phyloP scores from a whole-genome alignment of 257 asterid genomes.

The Pogostemon cablin region DNA sequence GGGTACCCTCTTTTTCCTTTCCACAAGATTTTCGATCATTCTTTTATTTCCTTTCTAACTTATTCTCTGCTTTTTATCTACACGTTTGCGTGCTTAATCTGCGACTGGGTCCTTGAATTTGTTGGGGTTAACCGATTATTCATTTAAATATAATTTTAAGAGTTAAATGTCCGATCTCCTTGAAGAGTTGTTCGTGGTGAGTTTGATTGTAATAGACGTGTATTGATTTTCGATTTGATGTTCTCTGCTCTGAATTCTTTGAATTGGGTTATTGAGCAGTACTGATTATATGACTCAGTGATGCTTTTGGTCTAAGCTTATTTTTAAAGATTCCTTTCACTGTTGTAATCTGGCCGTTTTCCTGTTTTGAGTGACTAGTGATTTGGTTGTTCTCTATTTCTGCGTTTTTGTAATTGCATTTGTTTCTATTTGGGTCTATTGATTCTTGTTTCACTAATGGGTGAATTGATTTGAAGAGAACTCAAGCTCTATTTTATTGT shows the following conservation, averaged over 20 bases:
- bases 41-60: background rate
- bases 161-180: constrained; percentile 27
- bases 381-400: background rate
- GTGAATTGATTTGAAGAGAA: background rate
- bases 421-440: background rate
- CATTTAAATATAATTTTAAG: background rate
- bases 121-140: background rate
- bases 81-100: constrained; percentile 22
- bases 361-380: constrained; percentile 4
- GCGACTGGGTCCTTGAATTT: constrained; percentile 22
- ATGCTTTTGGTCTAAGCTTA: too few species aligned
- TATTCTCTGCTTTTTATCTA: background rate
- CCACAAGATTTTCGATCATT: too few species aligned
- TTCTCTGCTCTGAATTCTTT: too few species aligned
- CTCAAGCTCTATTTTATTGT: background rate
- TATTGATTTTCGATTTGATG: too few species aligned
- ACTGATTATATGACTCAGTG: too few species aligned
- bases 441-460: background rate
- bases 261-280: too few species aligned
- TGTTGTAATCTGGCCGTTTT: background rate
- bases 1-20: constrained; percentile 44
- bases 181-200: background rate
- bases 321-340: too few species aligned
- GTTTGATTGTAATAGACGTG: background rate
- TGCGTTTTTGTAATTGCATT: background rate